These are phyloP conservation scores for Neurospora sp. DNA, from an alignment of 495 filamentous ascomycete species.

Conservation along the genomic window DNA sequence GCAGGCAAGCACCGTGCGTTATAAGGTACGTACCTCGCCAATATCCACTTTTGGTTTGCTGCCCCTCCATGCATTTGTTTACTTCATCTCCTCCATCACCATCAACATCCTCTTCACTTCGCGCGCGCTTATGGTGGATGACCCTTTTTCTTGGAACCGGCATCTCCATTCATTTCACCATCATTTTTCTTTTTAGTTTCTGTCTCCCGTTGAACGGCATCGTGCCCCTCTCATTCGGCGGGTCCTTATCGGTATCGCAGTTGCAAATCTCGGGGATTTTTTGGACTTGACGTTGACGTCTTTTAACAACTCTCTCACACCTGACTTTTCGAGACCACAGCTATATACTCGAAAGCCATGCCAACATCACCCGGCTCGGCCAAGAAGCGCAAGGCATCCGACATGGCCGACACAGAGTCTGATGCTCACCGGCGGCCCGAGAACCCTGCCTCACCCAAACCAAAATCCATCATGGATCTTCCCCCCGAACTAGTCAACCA, in stretches of 20 bases:
- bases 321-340: no score
- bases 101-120: background rate
- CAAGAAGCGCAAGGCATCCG: background rate
- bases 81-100: background rate
- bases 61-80: background rate
- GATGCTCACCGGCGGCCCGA: background rate
- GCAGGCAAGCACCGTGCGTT: background rate
- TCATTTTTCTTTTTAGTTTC: no score
- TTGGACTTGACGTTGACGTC: background rate
- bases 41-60: background rate
- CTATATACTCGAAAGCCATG: background rate
- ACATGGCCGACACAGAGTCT: background rate
- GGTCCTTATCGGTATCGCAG: background rate
- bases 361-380: background rate
- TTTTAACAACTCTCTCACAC: background rate
- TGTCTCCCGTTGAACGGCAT: background rate
- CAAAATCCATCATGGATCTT: slow-evolving; percentile 1
- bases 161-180: background rate
- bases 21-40: background rate
- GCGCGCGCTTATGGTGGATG: background rate
- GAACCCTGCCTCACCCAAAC: background rate
- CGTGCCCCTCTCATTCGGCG: background rate
- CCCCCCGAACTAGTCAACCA: slow-evolving; percentile 16
- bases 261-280: background rate
- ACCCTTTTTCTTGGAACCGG: background rate